Evolutionary conservation across 805 yeast species (phyloP).

Genomic region (Candida chilensis): DNA sequence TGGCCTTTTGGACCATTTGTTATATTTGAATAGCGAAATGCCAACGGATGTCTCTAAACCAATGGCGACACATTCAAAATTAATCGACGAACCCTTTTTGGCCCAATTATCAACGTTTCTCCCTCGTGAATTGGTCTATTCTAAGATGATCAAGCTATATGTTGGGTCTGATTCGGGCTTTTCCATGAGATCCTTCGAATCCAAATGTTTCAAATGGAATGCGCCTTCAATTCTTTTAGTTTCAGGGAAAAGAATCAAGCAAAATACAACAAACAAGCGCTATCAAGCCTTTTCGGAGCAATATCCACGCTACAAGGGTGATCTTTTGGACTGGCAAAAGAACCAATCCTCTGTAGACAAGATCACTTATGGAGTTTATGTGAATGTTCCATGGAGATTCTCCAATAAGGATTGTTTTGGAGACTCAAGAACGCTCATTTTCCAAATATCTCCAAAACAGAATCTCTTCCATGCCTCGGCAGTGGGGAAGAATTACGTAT

Average conservation of each 20-base stretch:
- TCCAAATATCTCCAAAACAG: conserved; percentile 61
- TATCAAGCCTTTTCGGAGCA: conserved; percentile 41
- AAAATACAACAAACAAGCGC: conserved; percentile 30
- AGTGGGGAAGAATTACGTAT: conserved; percentile 32
- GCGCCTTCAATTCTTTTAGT: conserved; percentile 74
- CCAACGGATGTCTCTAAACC: conserved; percentile 1
- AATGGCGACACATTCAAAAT: conserved; percentile 17
- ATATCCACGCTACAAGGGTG: conserved; percentile 25
- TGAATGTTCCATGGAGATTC: conserved; percentile 68
- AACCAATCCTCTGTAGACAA: conserved; percentile 31
- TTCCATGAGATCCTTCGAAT: conserved; percentile 80
- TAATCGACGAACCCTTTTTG: conserved; percentile 29
- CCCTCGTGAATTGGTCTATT: conserved; percentile 27
- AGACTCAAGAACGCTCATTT: conserved; percentile 41
- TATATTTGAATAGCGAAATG: conserved; percentile 12
- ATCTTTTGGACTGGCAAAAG: conserved; percentile 19
- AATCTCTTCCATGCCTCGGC: conserved; percentile 36
- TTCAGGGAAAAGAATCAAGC: conserved; percentile 47
- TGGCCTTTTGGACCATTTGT: conserved; percentile 29
- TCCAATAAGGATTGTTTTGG: conserved; percentile 73
- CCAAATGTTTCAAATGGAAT: conserved; percentile 80
- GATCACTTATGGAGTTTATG: conserved; percentile 54
- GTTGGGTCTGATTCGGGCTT: conserved; percentile 74
- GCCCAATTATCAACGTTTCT: conserved; percentile 27
- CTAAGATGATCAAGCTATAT: conserved; percentile 52